phyloP scores from a whole-genome alignment of 176 grass and related monocot species.

The Triticum dicoccoides region DNA sequence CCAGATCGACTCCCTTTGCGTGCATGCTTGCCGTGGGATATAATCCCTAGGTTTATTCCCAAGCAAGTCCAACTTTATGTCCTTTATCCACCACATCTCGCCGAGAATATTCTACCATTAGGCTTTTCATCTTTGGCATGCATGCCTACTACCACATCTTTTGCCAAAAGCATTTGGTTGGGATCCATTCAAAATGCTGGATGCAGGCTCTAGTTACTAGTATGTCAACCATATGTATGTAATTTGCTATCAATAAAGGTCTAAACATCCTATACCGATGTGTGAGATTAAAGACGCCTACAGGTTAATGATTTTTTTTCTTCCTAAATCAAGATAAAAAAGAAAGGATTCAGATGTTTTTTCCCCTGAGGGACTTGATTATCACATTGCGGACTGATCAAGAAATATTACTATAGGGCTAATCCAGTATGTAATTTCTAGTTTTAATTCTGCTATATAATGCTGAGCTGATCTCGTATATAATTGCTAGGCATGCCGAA shows the following conservation, averaged over 20 bases:
- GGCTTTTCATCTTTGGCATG: constrained; percentile 45
- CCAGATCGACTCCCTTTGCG: constrained; percentile 29
- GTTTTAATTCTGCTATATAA: background rate
- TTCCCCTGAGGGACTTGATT: background rate
- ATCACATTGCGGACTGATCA: background rate
- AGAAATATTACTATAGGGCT: background rate
- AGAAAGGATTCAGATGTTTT: too few species aligned
- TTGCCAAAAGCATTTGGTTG: constrained; percentile 38
- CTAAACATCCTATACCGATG: background rate
- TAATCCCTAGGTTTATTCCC: constrained; percentile 63
- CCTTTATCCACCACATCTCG: constrained; percentile 45
- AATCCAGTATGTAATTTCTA: background rate
- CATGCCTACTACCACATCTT: constrained; percentile 31
- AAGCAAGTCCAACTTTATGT: constrained; percentile 33
- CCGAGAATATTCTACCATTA: constrained; percentile 59
- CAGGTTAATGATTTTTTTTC: background rate
- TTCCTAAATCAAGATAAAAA: background rate
- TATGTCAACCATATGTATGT: background rate
- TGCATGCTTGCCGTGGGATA: constrained; percentile 41
- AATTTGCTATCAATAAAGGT: background rate
- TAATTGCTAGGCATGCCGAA: background rate
- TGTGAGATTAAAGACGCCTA: background rate
- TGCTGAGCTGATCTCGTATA: background rate
- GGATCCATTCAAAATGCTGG: constrained; percentile 25
- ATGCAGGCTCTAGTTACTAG: background rate